Evolutionary conservation across 148 eudicot species (phyloP).

Genomic region (Diospyros lotus): DNA sequence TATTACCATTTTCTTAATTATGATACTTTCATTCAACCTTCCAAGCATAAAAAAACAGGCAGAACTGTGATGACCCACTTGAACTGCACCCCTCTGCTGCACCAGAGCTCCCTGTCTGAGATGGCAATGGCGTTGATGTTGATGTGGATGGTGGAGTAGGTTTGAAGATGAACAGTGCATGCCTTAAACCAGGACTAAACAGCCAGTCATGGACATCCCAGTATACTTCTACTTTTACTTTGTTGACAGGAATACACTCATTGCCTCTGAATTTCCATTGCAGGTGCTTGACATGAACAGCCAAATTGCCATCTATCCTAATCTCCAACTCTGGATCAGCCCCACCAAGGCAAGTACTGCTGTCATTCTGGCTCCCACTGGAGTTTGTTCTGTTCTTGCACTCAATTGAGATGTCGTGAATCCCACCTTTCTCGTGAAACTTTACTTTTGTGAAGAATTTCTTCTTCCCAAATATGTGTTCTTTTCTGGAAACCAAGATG

Average conservation of each 20-base stretch:
- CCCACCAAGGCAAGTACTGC: constrained; percentile 6
- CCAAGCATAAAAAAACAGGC: constrained; percentile 92
- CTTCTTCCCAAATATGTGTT: constrained; percentile 82
- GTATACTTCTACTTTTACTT: constrained; percentile 62
- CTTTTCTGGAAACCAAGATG: constrained; percentile 62
- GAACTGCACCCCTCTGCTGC: constrained; percentile 27
- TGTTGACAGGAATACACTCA: constrained; percentile 45
- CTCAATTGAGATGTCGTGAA: constrained; percentile 76
- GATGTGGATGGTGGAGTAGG: constrained; percentile 26
- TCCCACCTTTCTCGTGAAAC: constrained; percentile 67
- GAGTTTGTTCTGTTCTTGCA: constrained; percentile 34
- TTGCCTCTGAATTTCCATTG: constrained; percentile 97
- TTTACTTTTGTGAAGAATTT: constrained; percentile 57
- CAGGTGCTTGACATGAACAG: constrained; percentile 65
- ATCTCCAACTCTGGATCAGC: constrained; percentile 78
- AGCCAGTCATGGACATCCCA: constrained; percentile 99
- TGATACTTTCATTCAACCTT: constrained; percentile 60
- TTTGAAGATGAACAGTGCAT: constrained; percentile 81
- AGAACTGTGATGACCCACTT: constrained; percentile 50
- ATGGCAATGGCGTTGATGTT: constrained; percentile 26
- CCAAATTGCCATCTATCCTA: constrained; percentile 60
- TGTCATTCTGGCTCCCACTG: constrained; percentile 8
- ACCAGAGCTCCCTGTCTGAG: constrained; percentile 27
- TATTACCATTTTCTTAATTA: not conserved
- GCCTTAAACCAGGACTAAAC: constrained; percentile 74